phyloP scores from a whole-genome alignment of 805 yeast genomes.

The Wickerhamiella qilinensis region DNA sequence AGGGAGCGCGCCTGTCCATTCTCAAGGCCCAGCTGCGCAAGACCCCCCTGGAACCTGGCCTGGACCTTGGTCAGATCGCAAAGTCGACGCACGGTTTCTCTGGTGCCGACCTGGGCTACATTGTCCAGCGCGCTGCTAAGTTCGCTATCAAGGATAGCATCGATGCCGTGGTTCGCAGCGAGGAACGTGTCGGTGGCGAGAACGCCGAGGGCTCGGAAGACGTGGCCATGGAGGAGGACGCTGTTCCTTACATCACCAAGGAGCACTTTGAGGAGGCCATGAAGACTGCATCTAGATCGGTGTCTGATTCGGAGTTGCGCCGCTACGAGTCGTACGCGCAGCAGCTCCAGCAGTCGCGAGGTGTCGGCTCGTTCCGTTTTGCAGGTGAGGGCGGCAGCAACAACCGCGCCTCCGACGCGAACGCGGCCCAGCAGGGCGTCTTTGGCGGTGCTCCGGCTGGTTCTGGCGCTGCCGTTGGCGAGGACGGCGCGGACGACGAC shows the following conservation, averaged over 20 bases:
- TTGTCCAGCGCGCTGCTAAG: conserved; percentile 97
- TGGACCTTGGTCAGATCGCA: conserved; percentile 76
- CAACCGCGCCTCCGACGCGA: conserved; percentile 21
- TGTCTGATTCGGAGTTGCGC: conserved; percentile 91
- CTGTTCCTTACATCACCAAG: conserved; percentile 88
- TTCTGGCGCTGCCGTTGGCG: conserved; percentile 32
- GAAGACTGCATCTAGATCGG: conserved; percentile 98
- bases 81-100: conserved; percentile 94
- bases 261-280: conserved; percentile 97
- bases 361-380: conserved; percentile 83
- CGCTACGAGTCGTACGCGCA: conserved; percentile 98
- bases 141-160: conserved; percentile 96
- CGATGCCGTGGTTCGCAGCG: conserved; percentile 48
- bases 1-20: conserved; percentile 81
- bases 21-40: conserved; percentile 93
- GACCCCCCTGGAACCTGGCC: conserved; percentile 96
- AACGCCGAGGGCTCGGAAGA: conserved; percentile 23
- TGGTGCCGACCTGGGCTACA: conserved; percentile 96
- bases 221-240: conserved; percentile 61
- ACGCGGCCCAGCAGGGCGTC: conserved; percentile 12
- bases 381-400: conserved; percentile 35
- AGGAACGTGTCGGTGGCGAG: conserved; percentile 28
- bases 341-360: conserved; percentile 90
- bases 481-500: conserved; percentile 48
- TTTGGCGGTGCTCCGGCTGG: conserved; percentile 24